Conservation (phyloP, 768 basidiomycete genomes). For the Paxillus rubicundulus region DNA sequence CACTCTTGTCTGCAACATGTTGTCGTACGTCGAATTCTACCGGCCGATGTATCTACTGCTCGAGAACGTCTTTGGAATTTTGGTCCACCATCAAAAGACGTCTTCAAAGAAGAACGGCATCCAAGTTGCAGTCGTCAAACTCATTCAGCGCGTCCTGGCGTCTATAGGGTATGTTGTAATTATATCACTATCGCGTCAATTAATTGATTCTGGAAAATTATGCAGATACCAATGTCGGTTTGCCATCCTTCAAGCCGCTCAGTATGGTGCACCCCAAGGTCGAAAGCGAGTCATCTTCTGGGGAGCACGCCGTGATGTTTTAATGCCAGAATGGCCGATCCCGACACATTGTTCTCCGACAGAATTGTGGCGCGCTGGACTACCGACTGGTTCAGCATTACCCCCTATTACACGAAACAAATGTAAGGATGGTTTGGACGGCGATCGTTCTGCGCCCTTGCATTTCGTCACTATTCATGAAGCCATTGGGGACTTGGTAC, state of each 20-base stretch:
- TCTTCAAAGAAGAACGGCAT: constrained; percentile 37
- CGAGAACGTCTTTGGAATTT: constrained; percentile 69
- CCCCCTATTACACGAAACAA: constrained; percentile 44
- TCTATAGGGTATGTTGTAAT: constrained; percentile 57
- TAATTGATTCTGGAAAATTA: not conserved
- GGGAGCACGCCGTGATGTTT: constrained; percentile 56
- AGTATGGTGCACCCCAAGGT: constrained; percentile 71
- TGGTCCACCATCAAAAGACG: constrained; percentile 49
- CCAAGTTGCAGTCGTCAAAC: constrained; percentile 61
- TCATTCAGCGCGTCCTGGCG: constrained; percentile 56
- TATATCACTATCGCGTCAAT: not conserved
- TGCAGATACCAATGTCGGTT: constrained; percentile 60
- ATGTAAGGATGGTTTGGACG: constrained; percentile 24
- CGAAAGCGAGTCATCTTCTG: constrained; percentile 67
- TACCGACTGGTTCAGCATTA: constrained; percentile 46
- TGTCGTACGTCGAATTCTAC: constrained; percentile 66
- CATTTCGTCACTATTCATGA: constrained; percentile 57
- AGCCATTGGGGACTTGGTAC: constrained; percentile 67
- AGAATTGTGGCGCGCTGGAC: constrained; percentile 30
- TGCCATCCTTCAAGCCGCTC: constrained; percentile 64
- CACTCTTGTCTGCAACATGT: constrained; percentile 66
- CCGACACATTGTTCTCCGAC: constrained; percentile 55
- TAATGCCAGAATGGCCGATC: constrained; percentile 60
- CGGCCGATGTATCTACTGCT: constrained; percentile 61
- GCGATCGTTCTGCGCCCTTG: constrained; percentile 57